Percentiles rank a stretch among this genome's conserved stretches.
phyloP scores from a whole-genome alignment of 139 green algal species.

The Picochlorum sp. region DNA sequence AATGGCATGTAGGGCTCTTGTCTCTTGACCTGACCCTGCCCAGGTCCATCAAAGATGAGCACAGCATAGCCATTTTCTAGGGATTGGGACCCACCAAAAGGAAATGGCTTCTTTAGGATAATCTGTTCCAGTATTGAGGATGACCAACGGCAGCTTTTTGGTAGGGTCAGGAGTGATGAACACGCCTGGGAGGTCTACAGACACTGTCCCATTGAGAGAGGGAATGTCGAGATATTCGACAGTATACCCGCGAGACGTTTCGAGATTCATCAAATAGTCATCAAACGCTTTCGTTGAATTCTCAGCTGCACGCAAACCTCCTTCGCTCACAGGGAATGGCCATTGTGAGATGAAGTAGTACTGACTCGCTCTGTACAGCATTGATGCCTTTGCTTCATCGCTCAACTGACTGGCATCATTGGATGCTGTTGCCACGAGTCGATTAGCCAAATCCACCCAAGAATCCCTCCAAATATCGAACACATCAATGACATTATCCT shows the following conservation, averaged over 20 bases:
- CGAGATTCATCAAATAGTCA: background rate
- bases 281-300: background rate
- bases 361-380: slow-evolving; percentile 3
- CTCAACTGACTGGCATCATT: background rate
- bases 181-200: background rate
- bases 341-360: slow-evolving; percentile 3
- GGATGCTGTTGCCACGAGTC: background rate
- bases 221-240: background rate
- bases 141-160: background rate
- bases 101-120: slow-evolving; percentile 3
- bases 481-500: background rate
- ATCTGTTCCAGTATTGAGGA: slow-evolving; percentile 1
- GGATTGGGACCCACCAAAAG: background rate
- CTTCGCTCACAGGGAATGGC: slow-evolving; percentile 5
- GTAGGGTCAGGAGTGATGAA: background rate
- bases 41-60: background rate
- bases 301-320: background rate
- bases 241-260: background rate
- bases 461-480: background rate
- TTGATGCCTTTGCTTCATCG: background rate
- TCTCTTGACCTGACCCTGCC: background rate
- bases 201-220: background rate
- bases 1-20: background rate
- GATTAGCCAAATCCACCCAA: background rate
- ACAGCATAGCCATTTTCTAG: background rate